phyloP scores from a whole-genome alignment of 495 filamentous ascomycete genomes.

The Parachaetomium inaequale region DNA sequence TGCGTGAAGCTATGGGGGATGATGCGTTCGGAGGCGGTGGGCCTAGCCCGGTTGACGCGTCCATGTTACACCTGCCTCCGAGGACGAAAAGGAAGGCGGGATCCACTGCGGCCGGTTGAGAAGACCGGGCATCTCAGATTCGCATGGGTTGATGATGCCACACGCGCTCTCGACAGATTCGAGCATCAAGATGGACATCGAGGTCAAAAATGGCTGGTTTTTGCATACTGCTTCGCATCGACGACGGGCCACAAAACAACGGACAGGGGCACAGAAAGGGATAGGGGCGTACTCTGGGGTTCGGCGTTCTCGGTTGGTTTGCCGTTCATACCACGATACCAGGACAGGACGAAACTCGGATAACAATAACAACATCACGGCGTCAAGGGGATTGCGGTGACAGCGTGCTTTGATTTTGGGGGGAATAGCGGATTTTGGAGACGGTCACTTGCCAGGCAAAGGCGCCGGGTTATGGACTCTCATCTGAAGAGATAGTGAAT shows the following conservation, averaged over 20 bases:
- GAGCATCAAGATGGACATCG: not conserved
- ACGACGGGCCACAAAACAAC: not conserved
- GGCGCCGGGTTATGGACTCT: not conserved
- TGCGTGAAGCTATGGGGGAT: conserved; percentile 1
- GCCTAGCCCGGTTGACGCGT: not conserved
- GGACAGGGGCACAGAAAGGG: not conserved
- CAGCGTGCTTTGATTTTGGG: not conserved
- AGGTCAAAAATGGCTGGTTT: not conserved
- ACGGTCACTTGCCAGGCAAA: not conserved
- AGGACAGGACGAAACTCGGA: not conserved
- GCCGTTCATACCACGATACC: not conserved
- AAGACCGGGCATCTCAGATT: not conserved
- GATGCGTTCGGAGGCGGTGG: conserved; percentile 11
- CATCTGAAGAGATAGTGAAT: not conserved
- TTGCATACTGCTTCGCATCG: not conserved
- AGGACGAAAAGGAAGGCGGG: conserved; percentile 7
- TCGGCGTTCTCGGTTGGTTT: not conserved
- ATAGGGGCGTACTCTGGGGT: not conserved
- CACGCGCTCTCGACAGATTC: not conserved
- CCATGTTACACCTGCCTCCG: not conserved
- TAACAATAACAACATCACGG: not conserved
- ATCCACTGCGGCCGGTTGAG: conserved; percentile 12
- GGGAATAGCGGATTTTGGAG: not conserved
- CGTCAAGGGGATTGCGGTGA: not conserved
- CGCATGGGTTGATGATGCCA: not conserved